Base-by-base conservation (phyloP, 768 basidiomycete genomes). In the Boletus barrowsii region DNA sequence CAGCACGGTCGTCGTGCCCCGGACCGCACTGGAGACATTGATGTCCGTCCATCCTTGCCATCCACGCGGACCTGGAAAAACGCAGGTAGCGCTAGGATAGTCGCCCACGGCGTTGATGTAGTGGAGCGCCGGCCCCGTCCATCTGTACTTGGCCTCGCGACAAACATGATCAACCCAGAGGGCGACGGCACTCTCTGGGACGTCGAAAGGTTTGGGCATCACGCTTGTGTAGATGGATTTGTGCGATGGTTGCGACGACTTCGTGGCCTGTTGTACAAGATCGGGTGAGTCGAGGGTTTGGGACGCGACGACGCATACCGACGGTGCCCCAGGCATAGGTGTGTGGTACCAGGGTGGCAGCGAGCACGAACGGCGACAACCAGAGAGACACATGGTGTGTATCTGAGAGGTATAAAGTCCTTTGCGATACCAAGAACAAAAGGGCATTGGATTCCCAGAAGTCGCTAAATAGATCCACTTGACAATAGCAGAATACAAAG, bases 161-260 rank as follows among this genome's bases (percentile, higher is more conserved):
- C 85, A 81, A 43, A 86, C 68, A 40, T 73, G 73, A 72, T 98
- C 94, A 0, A 95, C 93, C 96, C 96, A 98, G 0, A 88, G 73
- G 0, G 96, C 87, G 44, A 96, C 77, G 15, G 86, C 22, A 22
- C 22, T 22, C 22, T 22, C 22, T 22, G 22, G 84, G 62, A 98
- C 84, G 29, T 75, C 69, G 60, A 6, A 26, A 49, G 97, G 73
- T 30, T 76, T 78, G 3, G 82, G 78, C 40, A 87, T 76, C 6
- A 88, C 85, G 3, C 74, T 75, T 0, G 90, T 6, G 26, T 26
- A 8, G 26, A 6, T 26, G 26, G 7, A 26, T 26, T 26, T 26
- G 26, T 26, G 26, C 26, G 24, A 24, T 5, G 22, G 3, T 22
- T 24, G 24, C 24, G 26, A 26, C 26, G 26, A 26, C 26, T 26